Evolutionary conservation across 2,329 filamentous ascomycete species (phyloP), one percentile per base, ranked within the genome.

Genomic region (Sarocladium strictum): DNA sequence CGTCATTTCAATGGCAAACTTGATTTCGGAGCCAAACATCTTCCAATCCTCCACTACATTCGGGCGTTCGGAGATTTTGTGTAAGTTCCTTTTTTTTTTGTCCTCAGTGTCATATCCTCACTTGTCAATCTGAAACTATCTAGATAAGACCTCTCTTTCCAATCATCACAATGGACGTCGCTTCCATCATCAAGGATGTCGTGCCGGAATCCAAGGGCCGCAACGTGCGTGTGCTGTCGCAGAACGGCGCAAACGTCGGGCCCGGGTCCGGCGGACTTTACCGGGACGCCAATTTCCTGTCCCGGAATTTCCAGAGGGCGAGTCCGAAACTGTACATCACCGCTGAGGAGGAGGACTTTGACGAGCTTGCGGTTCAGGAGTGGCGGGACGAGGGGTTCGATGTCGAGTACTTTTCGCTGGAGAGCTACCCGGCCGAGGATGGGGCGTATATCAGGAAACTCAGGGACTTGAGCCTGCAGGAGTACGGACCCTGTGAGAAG

Each of bases 331-430:
- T 76, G 2, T 76, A 75, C 55, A 57, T 76, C 17, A 75, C 72
- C 0, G 69, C 71, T 2, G 74, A 76, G 45, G 63, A 60, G 33
- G 69, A 73, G 9, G 69, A 73, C 0, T 76, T 76, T 55, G 74
- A 76, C 56, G 35, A 60, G 2, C 15, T 61, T 0, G 72, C 69
- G 0, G 27, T 76, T 0, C 55, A 55, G 1, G 69, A 72, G 19
- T 76, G 74, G 74, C 64, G 61, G 19, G 66, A 65, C 11, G 74
- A 76, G 54, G 72, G 72, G 0, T 76, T 76, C 55, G 58, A 72
- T 9, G 72, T 73, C 9, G 66, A 71, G 49, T 76, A 76, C 23
- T 57, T 76, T 32, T 60, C 70, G 2, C 68, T 76, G 65, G 71
- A 69, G 6, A 60, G 60, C 10, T 40, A 40, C 19, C 64, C 58